A percentile compares a stretch with the other conserved stretches of the same genome.
phyloP scores from a whole-genome alignment of 1,284 basidiomycete genomes.

The Psilocybe mexicana region DNA sequence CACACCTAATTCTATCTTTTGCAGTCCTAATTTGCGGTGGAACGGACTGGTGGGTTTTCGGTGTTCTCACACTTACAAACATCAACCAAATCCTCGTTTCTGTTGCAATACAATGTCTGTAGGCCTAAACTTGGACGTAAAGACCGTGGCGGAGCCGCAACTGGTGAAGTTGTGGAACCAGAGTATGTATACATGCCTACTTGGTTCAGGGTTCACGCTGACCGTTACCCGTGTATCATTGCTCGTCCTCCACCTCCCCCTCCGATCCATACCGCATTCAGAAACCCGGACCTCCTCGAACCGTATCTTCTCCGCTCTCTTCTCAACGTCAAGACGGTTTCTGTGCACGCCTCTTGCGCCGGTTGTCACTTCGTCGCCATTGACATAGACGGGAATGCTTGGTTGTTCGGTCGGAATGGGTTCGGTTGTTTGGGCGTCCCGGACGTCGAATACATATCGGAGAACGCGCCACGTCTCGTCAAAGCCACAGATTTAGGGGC shows the following conservation, averaged over 20 bases:
- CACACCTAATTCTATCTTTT: slow-evolving; percentile 18
- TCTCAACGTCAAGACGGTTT: slow-evolving; percentile 73
- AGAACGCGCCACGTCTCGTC: slow-evolving; percentile 69
- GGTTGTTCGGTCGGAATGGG: slow-evolving; percentile 85
- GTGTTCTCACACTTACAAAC: slow-evolving; percentile 29
- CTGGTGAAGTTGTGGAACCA: slow-evolving; percentile 43
- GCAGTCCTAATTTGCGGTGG: slow-evolving; percentile 82
- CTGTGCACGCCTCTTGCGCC: slow-evolving; percentile 72
- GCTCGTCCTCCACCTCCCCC: neutral
- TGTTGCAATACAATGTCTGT: slow-evolving; percentile 20
- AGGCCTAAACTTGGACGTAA: slow-evolving; percentile 70
- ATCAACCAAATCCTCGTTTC: slow-evolving; percentile 23
- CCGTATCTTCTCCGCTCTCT: slow-evolving; percentile 89
- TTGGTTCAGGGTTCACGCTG: slow-evolving; percentile 1
- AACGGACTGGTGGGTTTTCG: slow-evolving; percentile 73
- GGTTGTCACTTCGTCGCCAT: slow-evolving; percentile 77
- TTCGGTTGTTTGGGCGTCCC: slow-evolving; percentile 57
- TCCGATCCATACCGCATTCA: slow-evolving; percentile 16
- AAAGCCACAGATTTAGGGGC: slow-evolving; percentile 65
- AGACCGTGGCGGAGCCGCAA: slow-evolving; percentile 51
- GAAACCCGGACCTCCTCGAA: slow-evolving; percentile 75
- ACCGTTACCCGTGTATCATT: slow-evolving; percentile 2
- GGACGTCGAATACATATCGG: slow-evolving; percentile 60
- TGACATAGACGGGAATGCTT: slow-evolving; percentile 77
- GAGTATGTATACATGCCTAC: slow-evolving; percentile 28